Evolutionary conservation across 2,329 filamentous ascomycete genomes (phyloP), one percentile per base, ranked within the genome.

Genomic region (Didymella segeticola): DNA sequence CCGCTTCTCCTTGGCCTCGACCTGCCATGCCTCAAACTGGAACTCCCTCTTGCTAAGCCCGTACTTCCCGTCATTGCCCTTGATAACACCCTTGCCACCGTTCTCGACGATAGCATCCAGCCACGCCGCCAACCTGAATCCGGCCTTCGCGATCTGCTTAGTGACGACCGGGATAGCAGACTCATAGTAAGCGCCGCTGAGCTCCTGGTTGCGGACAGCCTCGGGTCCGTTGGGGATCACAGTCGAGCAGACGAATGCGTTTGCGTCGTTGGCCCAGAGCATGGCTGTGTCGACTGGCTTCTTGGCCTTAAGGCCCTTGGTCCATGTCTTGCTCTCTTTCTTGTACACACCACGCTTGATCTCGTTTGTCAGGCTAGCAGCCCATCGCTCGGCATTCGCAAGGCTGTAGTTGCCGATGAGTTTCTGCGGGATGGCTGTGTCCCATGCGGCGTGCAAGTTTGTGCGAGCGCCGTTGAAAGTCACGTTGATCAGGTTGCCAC

Each of bases 371-470:
- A 80, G 63, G 10, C 68, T 70, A 1, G 53, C 57, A 2, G 77
- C 74, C 76, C 78, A 79, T 1, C 55, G 43, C 39, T 69, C 26
- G 0, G 78, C 77, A 52, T 75, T 74, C 1, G 67, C 52, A 8
- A 79, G 64, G 1, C 64, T 61, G 58, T 72, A 78, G 17, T 73
- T 75, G 11, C 77, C 77, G 19, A 70, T 57, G 2, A 76, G 64
- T 49, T 79, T 72, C 61, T 80, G 76, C 0, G 75, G 72, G 27
- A 80, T 79, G 17, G 72, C 68, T 1, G 74, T 75, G 52, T 80
- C 78, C 78, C 78, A 79, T 36, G 75, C 72, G 33, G 70, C 66
- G 56, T 80, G 77, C 6, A 80, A 69, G 47, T 80, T 79, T 8
- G 75, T 79, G 2, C 29, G n/a, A 0, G 59, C 61, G 26, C 72